Conservation (phyloP, 129 eudicot species). For the Lonicera japonica region DNA sequence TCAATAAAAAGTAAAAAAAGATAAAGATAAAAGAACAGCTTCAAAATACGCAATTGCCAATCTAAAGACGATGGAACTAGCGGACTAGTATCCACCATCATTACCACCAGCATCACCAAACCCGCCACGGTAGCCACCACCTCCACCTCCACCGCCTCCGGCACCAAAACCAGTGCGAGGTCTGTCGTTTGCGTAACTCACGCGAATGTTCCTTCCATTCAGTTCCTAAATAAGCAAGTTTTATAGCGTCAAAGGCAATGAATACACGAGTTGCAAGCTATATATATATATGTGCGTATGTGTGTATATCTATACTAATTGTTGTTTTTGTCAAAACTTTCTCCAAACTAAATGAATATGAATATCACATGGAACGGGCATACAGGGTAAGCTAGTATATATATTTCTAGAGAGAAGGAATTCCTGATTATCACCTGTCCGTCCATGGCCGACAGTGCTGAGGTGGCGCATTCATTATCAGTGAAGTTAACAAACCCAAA, state of each 20-base stretch:
- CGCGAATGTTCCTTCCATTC: conserved; percentile 46
- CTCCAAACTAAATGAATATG: too few relatives aligned
- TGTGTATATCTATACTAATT: too few relatives aligned
- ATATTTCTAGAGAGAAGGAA: too few relatives aligned
- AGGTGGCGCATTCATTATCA: conserved; percentile 32
- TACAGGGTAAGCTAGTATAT: neutral
- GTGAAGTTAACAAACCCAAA: conserved; percentile 64
- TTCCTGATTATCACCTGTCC: conserved; percentile 39
- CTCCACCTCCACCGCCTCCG: conserved; percentile 15
- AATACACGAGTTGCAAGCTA: too few relatives aligned
- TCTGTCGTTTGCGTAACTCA: conserved; percentile 39
- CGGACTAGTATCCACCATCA: conserved; percentile 11
- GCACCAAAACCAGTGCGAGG: conserved; percentile 31
- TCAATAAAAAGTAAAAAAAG: too few relatives aligned
- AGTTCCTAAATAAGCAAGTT: conserved; percentile 25
- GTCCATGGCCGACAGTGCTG: conserved; percentile 59
- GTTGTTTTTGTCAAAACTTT: too few relatives aligned
- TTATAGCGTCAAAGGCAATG: too few relatives aligned
- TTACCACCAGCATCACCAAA: conserved; percentile 22
- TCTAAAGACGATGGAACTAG: too few relatives aligned
- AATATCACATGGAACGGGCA: too few relatives aligned
- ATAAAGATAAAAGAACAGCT: too few relatives aligned
- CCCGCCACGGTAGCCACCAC: conserved; percentile 22
- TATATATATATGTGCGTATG: too few relatives aligned
- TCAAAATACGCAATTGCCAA: too few relatives aligned